phyloP scores from a whole-genome alignment of 257 asterid genomes.

The Misopates orontium region DNA sequence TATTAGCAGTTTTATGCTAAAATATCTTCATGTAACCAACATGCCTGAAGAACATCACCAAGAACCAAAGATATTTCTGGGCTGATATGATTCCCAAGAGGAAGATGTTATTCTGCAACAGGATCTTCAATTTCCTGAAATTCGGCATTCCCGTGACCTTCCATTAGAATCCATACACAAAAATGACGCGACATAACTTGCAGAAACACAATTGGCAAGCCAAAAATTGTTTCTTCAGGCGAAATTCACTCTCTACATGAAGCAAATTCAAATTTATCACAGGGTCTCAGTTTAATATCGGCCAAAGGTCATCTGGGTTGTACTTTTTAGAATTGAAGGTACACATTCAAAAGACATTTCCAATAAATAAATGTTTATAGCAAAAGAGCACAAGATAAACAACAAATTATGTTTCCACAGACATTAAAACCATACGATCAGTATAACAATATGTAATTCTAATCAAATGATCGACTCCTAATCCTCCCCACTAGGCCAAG shows the following conservation, averaged over 20 bases:
- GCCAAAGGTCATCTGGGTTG: neutral
- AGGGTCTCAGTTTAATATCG: neutral
- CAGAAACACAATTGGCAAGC: neutral
- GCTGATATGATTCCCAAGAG: slow-evolving; percentile 1
- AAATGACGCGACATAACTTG: neutral
- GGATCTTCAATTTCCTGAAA: neutral
- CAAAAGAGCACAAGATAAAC: neutral
- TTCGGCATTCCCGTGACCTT: slow-evolving; percentile 6
- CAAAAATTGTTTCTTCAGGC: neutral
- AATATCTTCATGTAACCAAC: neutral
- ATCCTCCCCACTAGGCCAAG: no score
- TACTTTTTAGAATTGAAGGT: neutral
- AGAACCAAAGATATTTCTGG: neutral
- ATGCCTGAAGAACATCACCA: slow-evolving; percentile 21
- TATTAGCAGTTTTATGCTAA: neutral
- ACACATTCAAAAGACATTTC: neutral
- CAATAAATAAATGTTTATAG: neutral
- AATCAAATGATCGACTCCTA: no score
- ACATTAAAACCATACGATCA: no score
- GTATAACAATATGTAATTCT: no score
- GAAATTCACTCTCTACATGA: neutral
- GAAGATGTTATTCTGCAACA: neutral
- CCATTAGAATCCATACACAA: slow-evolving; percentile 12
- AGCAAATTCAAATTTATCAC: neutral
- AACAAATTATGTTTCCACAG: no score